Conservation (phyloP, 2,329 filamentous ascomycete species). For the Colletotrichum sidae region DNA sequence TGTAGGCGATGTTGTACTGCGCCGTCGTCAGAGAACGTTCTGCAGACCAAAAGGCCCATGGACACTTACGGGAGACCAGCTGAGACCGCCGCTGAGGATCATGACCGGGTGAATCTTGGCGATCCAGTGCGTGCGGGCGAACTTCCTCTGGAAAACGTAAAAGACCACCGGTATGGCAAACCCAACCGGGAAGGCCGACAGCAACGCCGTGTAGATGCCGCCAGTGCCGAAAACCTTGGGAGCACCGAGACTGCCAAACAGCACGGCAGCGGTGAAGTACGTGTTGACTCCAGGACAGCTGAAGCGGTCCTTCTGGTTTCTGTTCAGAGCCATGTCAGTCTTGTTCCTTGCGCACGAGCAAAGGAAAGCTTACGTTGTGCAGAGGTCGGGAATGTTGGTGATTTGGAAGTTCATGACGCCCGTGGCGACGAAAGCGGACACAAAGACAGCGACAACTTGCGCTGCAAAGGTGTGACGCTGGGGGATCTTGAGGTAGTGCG, state of each 20-base stretch:
- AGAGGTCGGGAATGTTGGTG: slow-evolving; percentile 43
- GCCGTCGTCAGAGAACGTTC: neutral
- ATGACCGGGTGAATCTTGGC: slow-evolving; percentile 55
- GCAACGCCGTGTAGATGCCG: slow-evolving; percentile 49
- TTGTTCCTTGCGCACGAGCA: neutral
- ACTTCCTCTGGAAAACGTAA: slow-evolving; percentile 48
- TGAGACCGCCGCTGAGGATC: slow-evolving; percentile 49
- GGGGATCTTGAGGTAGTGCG: slow-evolving; percentile 59
- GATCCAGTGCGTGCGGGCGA: slow-evolving; percentile 46
- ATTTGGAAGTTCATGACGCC: slow-evolving; percentile 52
- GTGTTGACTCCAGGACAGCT: slow-evolving; percentile 46
- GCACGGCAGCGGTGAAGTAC: slow-evolving; percentile 52
- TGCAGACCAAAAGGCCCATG: neutral
- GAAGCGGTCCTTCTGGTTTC: slow-evolving; percentile 41
- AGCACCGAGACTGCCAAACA: slow-evolving; percentile 56
- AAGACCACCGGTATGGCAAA: slow-evolving; percentile 46
- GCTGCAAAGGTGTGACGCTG: slow-evolving; percentile 50
- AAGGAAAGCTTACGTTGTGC: slow-evolving; percentile 37
- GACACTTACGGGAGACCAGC: slow-evolving; percentile 44
- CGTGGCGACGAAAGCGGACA: slow-evolving; percentile 48
- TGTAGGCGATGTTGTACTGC: slow-evolving; percentile 55
- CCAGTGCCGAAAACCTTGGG: slow-evolving; percentile 50
- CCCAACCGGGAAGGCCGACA: slow-evolving; percentile 51
- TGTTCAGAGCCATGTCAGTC: neutral
- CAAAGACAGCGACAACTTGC: slow-evolving; percentile 49